Conservation (phyloP, 495 filamentous ascomycete genomes). For the Baudoinia panamericana region DNA sequence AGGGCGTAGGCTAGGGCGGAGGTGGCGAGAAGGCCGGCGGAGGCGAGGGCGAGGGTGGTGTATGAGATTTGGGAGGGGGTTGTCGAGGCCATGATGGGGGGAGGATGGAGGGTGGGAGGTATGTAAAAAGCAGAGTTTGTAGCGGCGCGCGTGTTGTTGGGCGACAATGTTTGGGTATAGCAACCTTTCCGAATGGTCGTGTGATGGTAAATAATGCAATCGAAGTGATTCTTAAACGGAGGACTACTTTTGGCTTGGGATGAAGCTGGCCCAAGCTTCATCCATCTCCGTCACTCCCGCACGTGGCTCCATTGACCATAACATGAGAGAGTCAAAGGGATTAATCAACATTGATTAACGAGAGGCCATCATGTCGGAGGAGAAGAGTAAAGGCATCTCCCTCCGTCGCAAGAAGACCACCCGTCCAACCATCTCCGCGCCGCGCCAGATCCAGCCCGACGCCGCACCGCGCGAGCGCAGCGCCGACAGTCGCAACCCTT, state of each 20-base stretch:
- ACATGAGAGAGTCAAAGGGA: not conserved
- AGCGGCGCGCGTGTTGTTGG: no score
- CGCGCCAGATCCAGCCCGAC: slow-evolving; percentile 53
- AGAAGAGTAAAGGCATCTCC: slow-evolving; percentile 60
- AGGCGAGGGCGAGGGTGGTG: slow-evolving; percentile 58
- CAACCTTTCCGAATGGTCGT: no score
- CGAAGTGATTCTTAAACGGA: no score
- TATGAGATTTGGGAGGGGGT: slow-evolving; percentile 41
- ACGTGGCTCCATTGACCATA: not conserved
- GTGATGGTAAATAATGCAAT: no score
- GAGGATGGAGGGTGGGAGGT: slow-evolving; percentile 6
- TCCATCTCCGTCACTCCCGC: slow-evolving; percentile 6
- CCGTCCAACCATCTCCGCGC: slow-evolving; percentile 68
- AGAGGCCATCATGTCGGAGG: slow-evolving; percentile 34
- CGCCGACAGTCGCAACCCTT: slow-evolving; percentile 27
- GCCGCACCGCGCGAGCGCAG: slow-evolving; percentile 34
- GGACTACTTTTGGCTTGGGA: not conserved
- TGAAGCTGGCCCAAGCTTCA: slow-evolving; percentile 7
- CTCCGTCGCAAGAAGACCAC: slow-evolving; percentile 77
- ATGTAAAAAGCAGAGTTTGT: no score
- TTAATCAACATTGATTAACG: no score
- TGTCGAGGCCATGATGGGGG: slow-evolving; percentile 18
- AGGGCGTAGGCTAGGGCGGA: slow-evolving; percentile 68
- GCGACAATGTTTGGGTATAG: not conserved
- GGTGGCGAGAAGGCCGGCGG: slow-evolving; percentile 58